These are phyloP conservation scores for Oryza coarctata DNA, from an alignment of 176 grass and related monocot species.

Conservation along the genomic window DNA sequence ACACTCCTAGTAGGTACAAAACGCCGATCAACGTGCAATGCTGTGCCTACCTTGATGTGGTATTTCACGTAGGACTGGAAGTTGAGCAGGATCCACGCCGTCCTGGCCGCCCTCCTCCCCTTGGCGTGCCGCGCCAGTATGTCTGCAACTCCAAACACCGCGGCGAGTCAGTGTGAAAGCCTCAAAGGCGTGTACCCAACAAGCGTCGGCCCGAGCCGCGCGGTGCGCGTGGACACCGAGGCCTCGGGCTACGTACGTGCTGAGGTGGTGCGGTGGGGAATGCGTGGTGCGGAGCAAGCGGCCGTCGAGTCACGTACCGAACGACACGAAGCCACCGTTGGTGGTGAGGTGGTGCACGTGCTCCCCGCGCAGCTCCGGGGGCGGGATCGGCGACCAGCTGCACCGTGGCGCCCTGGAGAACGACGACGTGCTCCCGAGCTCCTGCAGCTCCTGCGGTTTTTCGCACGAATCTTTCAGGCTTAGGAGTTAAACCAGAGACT, in stretches of 20 bases:
- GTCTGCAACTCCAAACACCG: slow-evolving; percentile 29
- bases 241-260: too few species aligned
- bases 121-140: slow-evolving; percentile 54
- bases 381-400: slow-evolving; percentile 90
- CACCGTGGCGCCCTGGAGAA: slow-evolving; percentile 52
- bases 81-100: slow-evolving; percentile 76
- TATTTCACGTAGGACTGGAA: slow-evolving; percentile 77
- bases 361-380: slow-evolving; percentile 73
- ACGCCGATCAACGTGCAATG: background rate
- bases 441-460: slow-evolving; percentile 61
- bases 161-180: too few species aligned
- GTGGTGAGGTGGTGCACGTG: slow-evolving; percentile 65
- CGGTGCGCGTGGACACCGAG: too few species aligned
- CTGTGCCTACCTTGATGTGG: slow-evolving; percentile 69
- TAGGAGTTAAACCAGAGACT: background rate
- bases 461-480: background rate
- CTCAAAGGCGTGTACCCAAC: background rate
- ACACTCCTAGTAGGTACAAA: background rate
- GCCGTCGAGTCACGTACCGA: slow-evolving; percentile 52
- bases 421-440: slow-evolving; percentile 45
- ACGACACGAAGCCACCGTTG: slow-evolving; percentile 90
- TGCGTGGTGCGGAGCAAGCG: too few species aligned
- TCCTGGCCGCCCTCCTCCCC: slow-evolving; percentile 57
- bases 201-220: background rate
- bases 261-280: too few species aligned